Conservation (phyloP, 192 early-diverging fungal species). For the Entophlyctis helioformis region DNA sequence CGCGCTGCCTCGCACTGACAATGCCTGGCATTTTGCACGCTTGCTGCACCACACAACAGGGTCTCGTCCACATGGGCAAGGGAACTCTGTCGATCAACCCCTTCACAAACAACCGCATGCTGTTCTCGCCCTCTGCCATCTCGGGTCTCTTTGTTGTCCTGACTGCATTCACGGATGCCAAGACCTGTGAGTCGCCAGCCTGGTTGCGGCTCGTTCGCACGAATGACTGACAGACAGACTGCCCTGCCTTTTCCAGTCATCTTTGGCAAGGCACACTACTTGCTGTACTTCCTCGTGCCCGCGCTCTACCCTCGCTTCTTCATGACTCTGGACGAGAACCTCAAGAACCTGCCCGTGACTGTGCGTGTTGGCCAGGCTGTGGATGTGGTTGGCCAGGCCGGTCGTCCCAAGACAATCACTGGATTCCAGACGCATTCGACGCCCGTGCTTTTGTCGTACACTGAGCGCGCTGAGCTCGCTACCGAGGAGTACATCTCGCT, state of each 20-base stretch:
- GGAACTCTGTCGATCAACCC: conserved; percentile 96
- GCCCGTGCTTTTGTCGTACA: conserved; percentile 89
- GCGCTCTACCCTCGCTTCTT: conserved; percentile 98
- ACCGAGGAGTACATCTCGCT: conserved; percentile 92
- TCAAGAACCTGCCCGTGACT: conserved; percentile 69
- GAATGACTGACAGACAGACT: background rate
- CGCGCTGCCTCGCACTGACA: no score
- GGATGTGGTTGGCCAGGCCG: conserved; percentile 98
- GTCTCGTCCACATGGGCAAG: conserved; percentile 93
- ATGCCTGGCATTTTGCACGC: no score
- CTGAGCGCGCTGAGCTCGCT: conserved; percentile 94
- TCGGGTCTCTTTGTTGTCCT: conserved; percentile 80
- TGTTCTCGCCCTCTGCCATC: conserved; percentile 82
- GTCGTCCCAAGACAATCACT: conserved; percentile 96
- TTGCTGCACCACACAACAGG: conserved; percentile 18
- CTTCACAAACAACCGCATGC: conserved; percentile 79
- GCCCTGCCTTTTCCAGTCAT: conserved; percentile 43
- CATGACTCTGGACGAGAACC: conserved; percentile 86
- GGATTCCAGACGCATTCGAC: conserved; percentile 98
- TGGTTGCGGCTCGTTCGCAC: background rate
- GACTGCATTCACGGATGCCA: conserved; percentile 82
- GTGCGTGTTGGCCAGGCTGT: conserved; percentile 98
- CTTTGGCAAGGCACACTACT: conserved; percentile 79
- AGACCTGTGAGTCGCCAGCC: conserved; percentile 55
- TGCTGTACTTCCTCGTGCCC: conserved; percentile 85